Evolutionary conservation across 2,329 filamentous ascomycete species (phyloP).

Genomic region (Botrytis hyacinthi): DNA sequence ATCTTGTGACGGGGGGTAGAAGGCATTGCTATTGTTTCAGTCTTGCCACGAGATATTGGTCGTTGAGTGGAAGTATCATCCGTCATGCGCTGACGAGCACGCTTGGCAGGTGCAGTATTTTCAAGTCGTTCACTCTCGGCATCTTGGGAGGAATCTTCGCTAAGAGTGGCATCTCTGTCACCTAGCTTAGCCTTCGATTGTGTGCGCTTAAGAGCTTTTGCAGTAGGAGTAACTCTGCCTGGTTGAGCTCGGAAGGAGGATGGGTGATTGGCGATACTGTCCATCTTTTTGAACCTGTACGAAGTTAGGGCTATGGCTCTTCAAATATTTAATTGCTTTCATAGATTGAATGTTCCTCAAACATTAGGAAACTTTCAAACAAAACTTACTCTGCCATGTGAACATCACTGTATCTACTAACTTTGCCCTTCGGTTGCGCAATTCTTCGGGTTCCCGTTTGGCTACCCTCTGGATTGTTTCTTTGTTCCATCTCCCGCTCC

Average conservation of each 20-base stretch:
- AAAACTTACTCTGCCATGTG: constrained; percentile 65
- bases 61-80: constrained; percentile 69
- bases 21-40: constrained; percentile 40
- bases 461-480: constrained; percentile 45
- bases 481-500: constrained; percentile 54
- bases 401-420: constrained; percentile 75
- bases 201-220: constrained; percentile 48
- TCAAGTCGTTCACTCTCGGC: constrained; percentile 31
- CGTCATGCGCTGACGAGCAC: constrained; percentile 62
- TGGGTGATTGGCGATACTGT: constrained; percentile 84
- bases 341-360: background rate
- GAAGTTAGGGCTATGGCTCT: constrained; percentile 1
- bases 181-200: constrained; percentile 64
- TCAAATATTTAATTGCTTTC: background rate
- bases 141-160: constrained; percentile 18
- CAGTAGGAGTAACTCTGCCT: constrained; percentile 51
- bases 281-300: constrained; percentile 83
- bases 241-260: constrained; percentile 69
- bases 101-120: constrained; percentile 58
- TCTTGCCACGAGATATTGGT: constrained; percentile 52
- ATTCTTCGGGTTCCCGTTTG: constrained; percentile 62
- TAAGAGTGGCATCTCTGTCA: constrained; percentile 45
- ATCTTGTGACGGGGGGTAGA: constrained; percentile 45
- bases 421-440: constrained; percentile 75
- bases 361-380: background rate